Conservation (phyloP, 306 rosid species). For the Prunus padus region DNA sequence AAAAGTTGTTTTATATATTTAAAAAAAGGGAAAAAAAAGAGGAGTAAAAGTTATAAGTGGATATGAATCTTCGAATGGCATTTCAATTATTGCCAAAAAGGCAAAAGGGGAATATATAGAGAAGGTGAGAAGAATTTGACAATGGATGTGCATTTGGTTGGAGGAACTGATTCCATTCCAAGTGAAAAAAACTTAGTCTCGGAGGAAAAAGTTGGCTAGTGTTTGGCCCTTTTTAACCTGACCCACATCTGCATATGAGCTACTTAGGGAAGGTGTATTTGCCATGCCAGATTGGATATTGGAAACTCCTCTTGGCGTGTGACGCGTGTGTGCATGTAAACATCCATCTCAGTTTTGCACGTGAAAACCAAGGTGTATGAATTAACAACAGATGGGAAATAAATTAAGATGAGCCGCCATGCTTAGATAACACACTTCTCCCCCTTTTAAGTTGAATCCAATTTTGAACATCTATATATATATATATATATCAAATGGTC, state of each 20-base stretch:
- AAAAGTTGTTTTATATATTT: no score
- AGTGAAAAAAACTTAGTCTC: not conserved
- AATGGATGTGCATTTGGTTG: slow-evolving; percentile 41
- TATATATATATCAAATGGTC: no score
- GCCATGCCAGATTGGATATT: slow-evolving; percentile 25
- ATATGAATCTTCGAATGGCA: slow-evolving; percentile 46
- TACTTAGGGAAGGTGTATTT: slow-evolving; percentile 53
- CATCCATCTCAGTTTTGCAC: slow-evolving; percentile 25
- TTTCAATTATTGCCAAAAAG: slow-evolving; percentile 68
- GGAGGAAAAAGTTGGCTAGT: not conserved
- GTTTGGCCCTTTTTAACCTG: slow-evolving; percentile 19
- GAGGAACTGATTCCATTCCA: slow-evolving; percentile 65
- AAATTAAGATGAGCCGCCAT: no score
- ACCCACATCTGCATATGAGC: slow-evolving; percentile 23
- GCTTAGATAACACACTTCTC: no score
- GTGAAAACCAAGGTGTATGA: slow-evolving; percentile 13
- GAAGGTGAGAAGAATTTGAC: slow-evolving; percentile 34
- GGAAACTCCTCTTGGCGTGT: not conserved
- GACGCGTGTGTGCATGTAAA: slow-evolving; percentile 25
- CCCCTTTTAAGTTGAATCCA: no score
- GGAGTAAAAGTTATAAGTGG: no score
- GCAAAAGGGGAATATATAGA: slow-evolving; percentile 28
- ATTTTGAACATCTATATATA: no score
- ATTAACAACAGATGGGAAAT: not conserved
- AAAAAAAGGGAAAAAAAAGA: no score